A percentile compares a stretch with the other conserved stretches of the same genome.
Evolutionary conservation across 371 early-diverging fungal genomes (phyloP).

Genomic region (Mucor piriformis): DNA sequence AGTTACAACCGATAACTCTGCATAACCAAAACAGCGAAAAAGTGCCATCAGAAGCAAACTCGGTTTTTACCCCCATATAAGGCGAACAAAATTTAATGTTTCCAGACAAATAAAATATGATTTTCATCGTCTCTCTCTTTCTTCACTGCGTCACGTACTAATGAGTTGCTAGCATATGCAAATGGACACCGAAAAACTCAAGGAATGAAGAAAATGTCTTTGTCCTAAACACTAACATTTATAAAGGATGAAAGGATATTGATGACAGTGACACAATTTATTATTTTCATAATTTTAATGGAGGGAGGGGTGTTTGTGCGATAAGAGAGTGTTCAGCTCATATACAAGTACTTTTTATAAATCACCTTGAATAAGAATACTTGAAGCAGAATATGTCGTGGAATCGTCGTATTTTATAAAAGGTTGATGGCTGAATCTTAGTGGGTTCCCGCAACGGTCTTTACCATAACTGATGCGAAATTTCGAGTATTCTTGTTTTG

Average conservation of each 20-base stretch:
- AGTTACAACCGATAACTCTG: constrained; percentile 9
- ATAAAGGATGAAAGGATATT: no score
- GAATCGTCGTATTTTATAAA: no score
- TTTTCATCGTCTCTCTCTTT: neutral
- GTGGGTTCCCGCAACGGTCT: constrained; percentile 78
- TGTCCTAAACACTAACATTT: no score
- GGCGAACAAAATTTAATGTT: constrained; percentile 1
- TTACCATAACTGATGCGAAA: constrained; percentile 78
- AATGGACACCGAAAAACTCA: neutral
- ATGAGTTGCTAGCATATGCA: no score
- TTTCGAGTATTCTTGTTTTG: constrained; percentile 54
- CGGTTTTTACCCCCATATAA: constrained; percentile 15
- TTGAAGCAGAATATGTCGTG: no score
- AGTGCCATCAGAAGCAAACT: constrained; percentile 1
- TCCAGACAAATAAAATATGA: neutral
- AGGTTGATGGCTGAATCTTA: no score
- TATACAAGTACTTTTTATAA: no score
- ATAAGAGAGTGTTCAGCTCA: no score
- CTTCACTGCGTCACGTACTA: no score
- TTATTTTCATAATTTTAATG: no score
- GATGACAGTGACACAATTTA: no score
- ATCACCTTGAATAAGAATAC: neutral
- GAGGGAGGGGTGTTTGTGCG: no score
- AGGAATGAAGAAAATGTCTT: neutral
- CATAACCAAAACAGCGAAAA: neutral